Evolutionary conservation across 1,139 yeast genomes (phyloP).

Genomic region (Pneumocystis wakefieldiae): DNA sequence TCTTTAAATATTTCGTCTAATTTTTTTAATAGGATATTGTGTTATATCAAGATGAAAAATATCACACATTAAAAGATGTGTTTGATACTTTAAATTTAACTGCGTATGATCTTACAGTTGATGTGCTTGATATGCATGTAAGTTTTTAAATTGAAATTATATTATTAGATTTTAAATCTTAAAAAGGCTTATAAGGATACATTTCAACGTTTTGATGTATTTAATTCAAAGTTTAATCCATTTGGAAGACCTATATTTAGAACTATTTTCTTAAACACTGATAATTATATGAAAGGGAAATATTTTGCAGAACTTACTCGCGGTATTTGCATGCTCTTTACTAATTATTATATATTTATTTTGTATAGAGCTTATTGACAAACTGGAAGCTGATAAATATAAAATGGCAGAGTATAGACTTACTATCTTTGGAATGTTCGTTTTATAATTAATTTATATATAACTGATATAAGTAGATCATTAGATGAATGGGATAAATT

Average conservation of each 20-base stretch:
- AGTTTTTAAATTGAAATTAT: background rate
- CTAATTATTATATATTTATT: background rate
- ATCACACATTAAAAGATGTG: slow-evolving; percentile 73
- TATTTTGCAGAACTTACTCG: slow-evolving; percentile 80
- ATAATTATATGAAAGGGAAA: slow-evolving; percentile 74
- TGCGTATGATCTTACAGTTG: slow-evolving; percentile 89
- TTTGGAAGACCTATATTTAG: slow-evolving; percentile 94
- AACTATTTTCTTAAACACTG: slow-evolving; percentile 90
- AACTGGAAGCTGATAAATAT: slow-evolving; percentile 84
- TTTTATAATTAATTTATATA: slow-evolving; percentile 13
- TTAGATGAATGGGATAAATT: slow-evolving; percentile 80
- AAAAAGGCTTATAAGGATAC: slow-evolving; percentile 68
- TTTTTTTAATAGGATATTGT: slow-evolving; percentile 43
- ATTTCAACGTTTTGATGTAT: slow-evolving; percentile 93
- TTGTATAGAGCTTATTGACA: slow-evolving; percentile 65
- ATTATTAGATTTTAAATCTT: slow-evolving; percentile 25
- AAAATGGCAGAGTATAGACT: slow-evolving; percentile 95
- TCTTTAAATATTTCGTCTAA: background rate
- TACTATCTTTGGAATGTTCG: slow-evolving; percentile 78
- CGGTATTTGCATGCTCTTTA: background rate
- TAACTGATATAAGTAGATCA: background rate
- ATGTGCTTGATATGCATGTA: slow-evolving; percentile 88
- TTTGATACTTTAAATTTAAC: slow-evolving; percentile 79
- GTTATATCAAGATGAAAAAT: slow-evolving; percentile 80
- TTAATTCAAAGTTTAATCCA: slow-evolving; percentile 92